Evolutionary conservation across 805 yeast genomes (phyloP).

Genomic region (Yarrowia sp.): DNA sequence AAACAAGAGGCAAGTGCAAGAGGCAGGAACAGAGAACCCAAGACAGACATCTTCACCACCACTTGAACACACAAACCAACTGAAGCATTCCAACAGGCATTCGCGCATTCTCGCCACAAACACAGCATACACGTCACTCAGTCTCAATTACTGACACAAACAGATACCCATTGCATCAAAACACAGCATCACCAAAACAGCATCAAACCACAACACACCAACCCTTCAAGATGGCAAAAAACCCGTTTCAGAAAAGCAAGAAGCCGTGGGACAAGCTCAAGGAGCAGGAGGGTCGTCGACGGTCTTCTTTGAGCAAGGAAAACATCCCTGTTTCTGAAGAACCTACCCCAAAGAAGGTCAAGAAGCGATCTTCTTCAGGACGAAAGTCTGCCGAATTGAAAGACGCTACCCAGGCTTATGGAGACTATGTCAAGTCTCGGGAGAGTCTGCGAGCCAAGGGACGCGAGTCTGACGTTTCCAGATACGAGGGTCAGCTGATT

Average conservation of each 20-base stretch:
- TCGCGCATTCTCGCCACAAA: too few species aligned
- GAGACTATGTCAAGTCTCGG: conserved; percentile 26
- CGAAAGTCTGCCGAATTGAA: background rate
- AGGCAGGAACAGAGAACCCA: too few species aligned
- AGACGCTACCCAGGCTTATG: background rate
- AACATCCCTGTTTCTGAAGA: background rate
- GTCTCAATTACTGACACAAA: too few species aligned
- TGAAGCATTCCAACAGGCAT: too few species aligned
- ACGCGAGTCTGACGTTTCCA: conserved; percentile 21
- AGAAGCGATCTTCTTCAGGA: conserved; percentile 4
- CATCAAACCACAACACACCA: background rate
- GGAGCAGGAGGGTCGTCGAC: conserved; percentile 26
- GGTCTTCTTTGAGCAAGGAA: conserved; percentile 3
- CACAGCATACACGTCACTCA: too few species aligned
- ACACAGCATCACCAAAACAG: too few species aligned
- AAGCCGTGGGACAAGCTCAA: conserved; percentile 38
- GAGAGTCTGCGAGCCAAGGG: conserved; percentile 17
- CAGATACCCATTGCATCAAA: conserved; percentile 1
- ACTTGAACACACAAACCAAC: background rate
- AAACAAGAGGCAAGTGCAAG: background rate
- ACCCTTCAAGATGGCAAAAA: conserved; percentile 5
- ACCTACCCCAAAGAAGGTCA: background rate
- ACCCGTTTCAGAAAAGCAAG: conserved; percentile 19
- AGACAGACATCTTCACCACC: conserved; percentile 1
- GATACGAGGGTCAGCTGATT: conserved; percentile 20